Conservation (phyloP, 2,329 filamentous ascomycete genomes). For the Cladophialophora yegresii region DNA sequence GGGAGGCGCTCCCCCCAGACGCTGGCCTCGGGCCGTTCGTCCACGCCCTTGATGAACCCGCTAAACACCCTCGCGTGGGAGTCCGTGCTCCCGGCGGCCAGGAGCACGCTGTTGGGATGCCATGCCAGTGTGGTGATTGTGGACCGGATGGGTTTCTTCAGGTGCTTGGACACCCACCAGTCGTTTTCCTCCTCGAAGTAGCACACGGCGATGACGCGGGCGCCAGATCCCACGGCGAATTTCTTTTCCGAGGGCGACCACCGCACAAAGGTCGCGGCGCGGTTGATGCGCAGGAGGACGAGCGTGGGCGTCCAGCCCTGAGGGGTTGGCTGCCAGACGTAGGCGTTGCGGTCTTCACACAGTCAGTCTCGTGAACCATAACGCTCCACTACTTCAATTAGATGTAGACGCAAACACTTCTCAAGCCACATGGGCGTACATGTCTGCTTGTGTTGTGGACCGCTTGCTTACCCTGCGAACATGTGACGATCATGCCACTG, state of each 20-base stretch:
- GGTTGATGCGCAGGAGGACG: slow-evolving; percentile 93
- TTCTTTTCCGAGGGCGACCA: slow-evolving; percentile 97
- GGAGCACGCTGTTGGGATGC: slow-evolving; percentile 95
- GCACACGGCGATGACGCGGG: slow-evolving; percentile 92
- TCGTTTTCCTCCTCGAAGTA: slow-evolving; percentile 99
- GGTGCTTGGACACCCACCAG: slow-evolving; percentile 99
- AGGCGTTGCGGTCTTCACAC: slow-evolving; percentile 83
- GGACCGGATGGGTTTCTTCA: slow-evolving; percentile 98
- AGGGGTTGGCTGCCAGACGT: slow-evolving; percentile 95
- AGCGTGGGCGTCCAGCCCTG: slow-evolving; percentile 95
- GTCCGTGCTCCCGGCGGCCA: slow-evolving; percentile 95
- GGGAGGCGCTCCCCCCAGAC: slow-evolving; percentile 94
- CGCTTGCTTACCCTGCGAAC: slow-evolving; percentile 75
- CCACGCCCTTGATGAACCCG: slow-evolving; percentile 92
- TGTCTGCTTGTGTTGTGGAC: not conserved
- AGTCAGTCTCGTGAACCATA: not conserved
- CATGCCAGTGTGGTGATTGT: slow-evolving; percentile 93
- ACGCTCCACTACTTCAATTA: not conserved
- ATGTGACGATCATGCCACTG: slow-evolving; percentile 92
- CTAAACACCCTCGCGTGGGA: slow-evolving; percentile 94
- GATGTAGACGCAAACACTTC: not conserved
- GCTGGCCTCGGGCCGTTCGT: slow-evolving; percentile 78
- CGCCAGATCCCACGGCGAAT: slow-evolving; percentile 95
- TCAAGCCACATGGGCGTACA: no score
- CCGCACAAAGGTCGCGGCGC: slow-evolving; percentile 92